Conservation (phyloP, 805 yeast species). For the Wickerhamomyces bisporus region DNA sequence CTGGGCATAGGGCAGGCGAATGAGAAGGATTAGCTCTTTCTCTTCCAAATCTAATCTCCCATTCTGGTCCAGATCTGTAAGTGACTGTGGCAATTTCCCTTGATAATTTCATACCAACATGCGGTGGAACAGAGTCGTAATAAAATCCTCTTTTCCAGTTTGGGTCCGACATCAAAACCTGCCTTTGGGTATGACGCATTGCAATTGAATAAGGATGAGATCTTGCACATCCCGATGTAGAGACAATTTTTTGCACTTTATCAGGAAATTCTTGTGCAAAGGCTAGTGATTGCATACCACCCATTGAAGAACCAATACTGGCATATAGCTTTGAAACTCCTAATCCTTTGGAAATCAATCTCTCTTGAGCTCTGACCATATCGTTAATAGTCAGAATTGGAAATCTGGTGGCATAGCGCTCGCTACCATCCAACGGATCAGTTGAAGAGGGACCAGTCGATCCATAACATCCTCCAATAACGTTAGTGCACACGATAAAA, state of each 20-base stretch:
- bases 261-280: constrained; percentile 81
- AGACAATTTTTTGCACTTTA: constrained; percentile 63
- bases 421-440: constrained; percentile 56
- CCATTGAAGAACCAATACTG: constrained; percentile 89
- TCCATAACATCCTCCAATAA: constrained; percentile 92
- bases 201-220: constrained; percentile 95
- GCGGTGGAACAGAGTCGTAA: constrained; percentile 80
- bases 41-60: constrained; percentile 91
- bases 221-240: constrained; percentile 90
- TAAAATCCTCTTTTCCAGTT: constrained; percentile 91
- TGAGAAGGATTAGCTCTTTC: constrained; percentile 74
- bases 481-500: constrained; percentile 86
- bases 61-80: constrained; percentile 93
- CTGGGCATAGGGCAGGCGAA: constrained; percentile 89
- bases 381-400: constrained; percentile 84
- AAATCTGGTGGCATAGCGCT: constrained; percentile 78
- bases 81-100: constrained; percentile 93
- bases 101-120: constrained; percentile 90
- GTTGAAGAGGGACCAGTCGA: constrained; percentile 86
- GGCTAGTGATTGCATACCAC: constrained; percentile 97
- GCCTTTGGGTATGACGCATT: constrained; percentile 88
- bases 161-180: constrained; percentile 90
- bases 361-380: constrained; percentile 85
- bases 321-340: constrained; percentile 66
- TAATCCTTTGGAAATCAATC: constrained; percentile 56